These are phyloP conservation scores for Vitis hybrid DNA, from an alignment of 177 flowering plant genomes.

Conservation along the genomic window DNA sequence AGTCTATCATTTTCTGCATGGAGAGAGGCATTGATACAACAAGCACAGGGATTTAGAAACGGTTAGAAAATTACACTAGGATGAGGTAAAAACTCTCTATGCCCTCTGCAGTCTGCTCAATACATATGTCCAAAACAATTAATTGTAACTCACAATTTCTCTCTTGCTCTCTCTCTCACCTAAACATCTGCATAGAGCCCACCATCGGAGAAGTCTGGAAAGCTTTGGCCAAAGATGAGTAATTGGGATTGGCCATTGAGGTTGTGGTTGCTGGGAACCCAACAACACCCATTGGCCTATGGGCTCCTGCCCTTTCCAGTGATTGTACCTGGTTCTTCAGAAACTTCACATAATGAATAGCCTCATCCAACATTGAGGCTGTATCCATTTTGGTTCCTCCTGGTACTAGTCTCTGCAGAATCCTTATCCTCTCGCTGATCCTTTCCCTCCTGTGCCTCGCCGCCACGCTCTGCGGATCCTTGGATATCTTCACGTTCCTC, in stretches of 20 bases:
- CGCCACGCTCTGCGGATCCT: conserved; percentile 69
- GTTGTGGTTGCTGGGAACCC: conserved; percentile 4
- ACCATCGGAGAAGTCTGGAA: conserved; percentile 13
- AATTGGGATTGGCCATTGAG: conserved; percentile 3
- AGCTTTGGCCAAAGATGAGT: conserved; percentile 8
- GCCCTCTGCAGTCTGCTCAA: no score
- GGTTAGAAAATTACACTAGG: no score
- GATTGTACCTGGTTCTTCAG: conserved; percentile 50
- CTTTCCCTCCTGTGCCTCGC: conserved; percentile 55
- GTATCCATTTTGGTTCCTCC: conserved; percentile 69
- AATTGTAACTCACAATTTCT: no score
- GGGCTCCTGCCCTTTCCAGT: conserved; percentile 28
- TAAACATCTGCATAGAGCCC: conserved; percentile 21
- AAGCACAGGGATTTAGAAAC: no score
- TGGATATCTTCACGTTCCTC: conserved; percentile 52
- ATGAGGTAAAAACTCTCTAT: no score
- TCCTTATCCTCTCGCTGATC: conserved; percentile 60
- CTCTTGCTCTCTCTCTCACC: conserved; percentile 3
- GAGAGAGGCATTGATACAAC: no score
- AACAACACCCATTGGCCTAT: conserved; percentile 11
- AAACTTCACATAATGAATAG: conserved; percentile 55
- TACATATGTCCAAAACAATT: no score
- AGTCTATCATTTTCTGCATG: no score
- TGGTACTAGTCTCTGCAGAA: conserved; percentile 54
- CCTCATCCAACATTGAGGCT: conserved; percentile 65